These are phyloP conservation scores for Globisporangium paddicum DNA, from an alignment of 352 stramenopile genomes.

Conservation along the genomic window DNA sequence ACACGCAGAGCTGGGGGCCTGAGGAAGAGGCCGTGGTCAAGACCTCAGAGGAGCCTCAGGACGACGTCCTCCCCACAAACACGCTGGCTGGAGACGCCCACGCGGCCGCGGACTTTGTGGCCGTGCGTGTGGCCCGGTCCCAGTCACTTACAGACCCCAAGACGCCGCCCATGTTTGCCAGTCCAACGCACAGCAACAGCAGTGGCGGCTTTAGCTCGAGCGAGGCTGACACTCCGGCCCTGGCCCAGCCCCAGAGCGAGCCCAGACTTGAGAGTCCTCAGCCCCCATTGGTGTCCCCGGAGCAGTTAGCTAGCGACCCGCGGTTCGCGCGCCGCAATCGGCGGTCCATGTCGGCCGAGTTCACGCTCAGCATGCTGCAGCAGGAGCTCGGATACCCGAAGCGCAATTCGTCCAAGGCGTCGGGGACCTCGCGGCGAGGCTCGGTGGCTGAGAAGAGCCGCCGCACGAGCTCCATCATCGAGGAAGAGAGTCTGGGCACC, in stretches of 20 bases:
- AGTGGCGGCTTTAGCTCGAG: constrained; percentile 10
- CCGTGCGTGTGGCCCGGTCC: constrained; percentile 29
- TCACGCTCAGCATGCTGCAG: constrained; percentile 56
- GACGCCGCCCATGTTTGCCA: constrained; percentile 25
- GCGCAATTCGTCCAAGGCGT: constrained; percentile 13
- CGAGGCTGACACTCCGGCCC: not conserved
- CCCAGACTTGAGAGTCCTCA: not conserved
- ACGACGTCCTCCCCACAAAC: not conserved
- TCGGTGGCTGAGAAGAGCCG: constrained; percentile 20
- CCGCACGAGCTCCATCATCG: constrained; percentile 30
- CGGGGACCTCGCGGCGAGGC: constrained; percentile 6
- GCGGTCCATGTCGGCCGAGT: constrained; percentile 56
- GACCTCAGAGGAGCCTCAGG: constrained; percentile 7
- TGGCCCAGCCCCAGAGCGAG: not conserved
- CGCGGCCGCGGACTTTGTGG: not conserved
- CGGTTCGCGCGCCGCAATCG: constrained; percentile 19
- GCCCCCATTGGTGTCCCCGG: not conserved
- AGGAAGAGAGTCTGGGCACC: constrained; percentile 29
- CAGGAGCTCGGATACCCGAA: constrained; percentile 72
- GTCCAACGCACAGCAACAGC: constrained; percentile 21
- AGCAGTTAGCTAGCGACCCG: constrained; percentile 4
- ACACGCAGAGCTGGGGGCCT: not conserved
- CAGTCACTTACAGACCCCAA: constrained; percentile 37
- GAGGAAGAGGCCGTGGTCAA: constrained; percentile 6
- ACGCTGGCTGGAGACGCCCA: not conserved